Percentiles rank a stretch among this genome's conserved stretches.
phyloP scores from a whole-genome alignment of 495 filamentous ascomycete genomes.

The Penicillium waksmanii region DNA sequence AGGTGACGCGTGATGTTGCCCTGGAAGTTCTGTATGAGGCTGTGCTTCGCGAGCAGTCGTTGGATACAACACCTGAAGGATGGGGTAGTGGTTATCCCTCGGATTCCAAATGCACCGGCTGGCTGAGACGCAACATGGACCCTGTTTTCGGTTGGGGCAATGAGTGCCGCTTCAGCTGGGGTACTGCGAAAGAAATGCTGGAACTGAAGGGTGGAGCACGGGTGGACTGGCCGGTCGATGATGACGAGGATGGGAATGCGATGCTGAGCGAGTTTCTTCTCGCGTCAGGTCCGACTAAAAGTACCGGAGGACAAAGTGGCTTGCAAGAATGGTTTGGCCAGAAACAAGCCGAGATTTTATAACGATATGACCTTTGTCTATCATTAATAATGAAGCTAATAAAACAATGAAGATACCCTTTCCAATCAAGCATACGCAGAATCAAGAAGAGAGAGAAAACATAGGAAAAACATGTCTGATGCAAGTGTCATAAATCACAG shows the following conservation, averaged over 20 bases:
- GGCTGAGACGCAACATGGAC: conserved; percentile 86
- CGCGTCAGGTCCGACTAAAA: conserved; percentile 29
- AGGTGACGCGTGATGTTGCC: conserved; percentile 90
- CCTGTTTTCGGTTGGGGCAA: conserved; percentile 93
- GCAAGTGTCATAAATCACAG: conserved; percentile 1
- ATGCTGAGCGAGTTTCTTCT: conserved; percentile 76
- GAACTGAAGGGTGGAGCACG: conserved; percentile 66
- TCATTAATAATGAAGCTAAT: conserved; percentile 26
- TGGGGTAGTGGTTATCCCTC: conserved; percentile 96
- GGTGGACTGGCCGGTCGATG: conserved; percentile 83
- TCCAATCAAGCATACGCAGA: not conserved
- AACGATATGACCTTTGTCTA: conserved; percentile 12
- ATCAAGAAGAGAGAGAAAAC: not conserved
- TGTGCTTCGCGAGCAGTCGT: conserved; percentile 28
- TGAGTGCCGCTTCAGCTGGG: conserved; percentile 94
- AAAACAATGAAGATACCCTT: conserved; percentile 34
- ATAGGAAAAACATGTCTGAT: conserved; percentile 3
- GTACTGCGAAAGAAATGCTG: conserved; percentile 89
- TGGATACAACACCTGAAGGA: conserved; percentile 35
- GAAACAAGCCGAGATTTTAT: conserved; percentile 37
- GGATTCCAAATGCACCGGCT: conserved; percentile 76
- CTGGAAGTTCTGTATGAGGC: conserved; percentile 73
- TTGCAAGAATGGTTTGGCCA: conserved; percentile 49
- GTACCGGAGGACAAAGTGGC: conserved; percentile 31
- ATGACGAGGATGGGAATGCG: conserved; percentile 64